Conservation (phyloP, 352 stramenopile genomes). For the Pythium dissimile region DNA sequence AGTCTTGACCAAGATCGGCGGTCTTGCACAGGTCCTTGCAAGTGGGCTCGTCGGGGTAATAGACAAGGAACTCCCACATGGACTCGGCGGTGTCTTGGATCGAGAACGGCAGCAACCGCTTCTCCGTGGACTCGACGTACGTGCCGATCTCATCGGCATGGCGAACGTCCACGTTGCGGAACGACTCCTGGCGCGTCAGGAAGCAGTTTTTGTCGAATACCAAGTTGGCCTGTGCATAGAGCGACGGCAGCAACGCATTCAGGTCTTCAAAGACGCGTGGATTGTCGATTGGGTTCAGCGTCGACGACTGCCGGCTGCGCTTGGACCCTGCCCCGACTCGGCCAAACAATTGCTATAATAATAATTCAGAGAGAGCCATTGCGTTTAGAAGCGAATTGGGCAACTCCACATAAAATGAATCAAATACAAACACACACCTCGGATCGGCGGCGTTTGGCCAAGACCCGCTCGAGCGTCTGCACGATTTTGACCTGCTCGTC, state of each 20-base stretch:
- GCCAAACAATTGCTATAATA: background rate
- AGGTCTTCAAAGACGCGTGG: background rate
- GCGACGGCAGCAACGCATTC: constrained; percentile 1
- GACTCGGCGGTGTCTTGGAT: background rate
- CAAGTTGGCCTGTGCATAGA: constrained; percentile 13
- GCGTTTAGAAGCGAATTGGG: background rate
- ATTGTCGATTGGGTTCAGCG: background rate
- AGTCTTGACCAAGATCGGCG: background rate
- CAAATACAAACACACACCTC: constrained; percentile 12
- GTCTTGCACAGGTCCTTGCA: background rate
- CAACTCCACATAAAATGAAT: background rate
- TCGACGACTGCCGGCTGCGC: background rate
- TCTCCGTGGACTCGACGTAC: constrained; percentile 11
- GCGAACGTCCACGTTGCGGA: constrained; percentile 6
- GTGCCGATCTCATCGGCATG: background rate
- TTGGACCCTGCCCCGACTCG: background rate
- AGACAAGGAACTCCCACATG: constrained; percentile 13
- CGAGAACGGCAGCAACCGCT: constrained; percentile 11
- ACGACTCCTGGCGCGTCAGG: background rate
- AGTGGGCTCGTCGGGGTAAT: background rate
- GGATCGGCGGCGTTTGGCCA: constrained; percentile 9
- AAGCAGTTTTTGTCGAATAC: constrained; percentile 15
- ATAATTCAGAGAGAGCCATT: background rate
- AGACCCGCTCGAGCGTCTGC: constrained; percentile 14
- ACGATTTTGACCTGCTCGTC: constrained; percentile 62